A percentile compares a stretch with the other conserved stretches of the same genome.
phyloP scores from a whole-genome alignment of 2,329 filamentous ascomycete species.

The Cucurbitaria berberidis region DNA sequence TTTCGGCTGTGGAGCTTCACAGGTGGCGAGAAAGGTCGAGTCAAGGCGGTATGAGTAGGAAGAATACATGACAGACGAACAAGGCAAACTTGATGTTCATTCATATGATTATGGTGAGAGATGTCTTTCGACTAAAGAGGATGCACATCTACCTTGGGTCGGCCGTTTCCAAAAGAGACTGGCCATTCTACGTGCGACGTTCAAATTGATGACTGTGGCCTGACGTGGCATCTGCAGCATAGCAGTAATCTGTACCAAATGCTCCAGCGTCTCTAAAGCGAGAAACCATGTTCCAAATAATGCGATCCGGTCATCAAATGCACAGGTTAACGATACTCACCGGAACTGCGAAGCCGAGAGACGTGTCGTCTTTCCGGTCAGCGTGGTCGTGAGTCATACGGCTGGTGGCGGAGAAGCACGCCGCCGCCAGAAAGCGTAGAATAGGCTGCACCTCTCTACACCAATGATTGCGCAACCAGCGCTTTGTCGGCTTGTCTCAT shows the following conservation, averaged over 20 bases:
- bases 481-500: slow-evolving; percentile 14
- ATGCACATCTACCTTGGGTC: neutral
- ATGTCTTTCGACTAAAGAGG: neutral
- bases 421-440: slow-evolving; percentile 13
- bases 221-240: too few relatives aligned
- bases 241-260: neutral
- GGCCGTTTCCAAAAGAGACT: neutral
- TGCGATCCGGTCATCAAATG: neutral
- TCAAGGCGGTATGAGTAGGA: too few relatives aligned
- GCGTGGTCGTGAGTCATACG: slow-evolving; percentile 28
- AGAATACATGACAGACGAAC: neutral
- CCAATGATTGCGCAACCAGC: slow-evolving; percentile 1
- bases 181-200: neutral
- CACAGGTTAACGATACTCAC: neutral
- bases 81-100: neutral
- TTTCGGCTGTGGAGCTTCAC: too few relatives aligned
- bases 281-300: neutral
- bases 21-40: too few relatives aligned
- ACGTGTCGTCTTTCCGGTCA: slow-evolving; percentile 24
- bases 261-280: neutral
- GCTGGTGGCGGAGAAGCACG: slow-evolving; percentile 17
- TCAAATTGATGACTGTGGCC: neutral
- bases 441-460: slow-evolving; percentile 9
- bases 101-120: neutral
- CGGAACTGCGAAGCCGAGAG: slow-evolving; percentile 10